Base-by-base conservation (phyloP, 1,284 basidiomycete genomes). In the Apiotrichum gamsii region DNA sequence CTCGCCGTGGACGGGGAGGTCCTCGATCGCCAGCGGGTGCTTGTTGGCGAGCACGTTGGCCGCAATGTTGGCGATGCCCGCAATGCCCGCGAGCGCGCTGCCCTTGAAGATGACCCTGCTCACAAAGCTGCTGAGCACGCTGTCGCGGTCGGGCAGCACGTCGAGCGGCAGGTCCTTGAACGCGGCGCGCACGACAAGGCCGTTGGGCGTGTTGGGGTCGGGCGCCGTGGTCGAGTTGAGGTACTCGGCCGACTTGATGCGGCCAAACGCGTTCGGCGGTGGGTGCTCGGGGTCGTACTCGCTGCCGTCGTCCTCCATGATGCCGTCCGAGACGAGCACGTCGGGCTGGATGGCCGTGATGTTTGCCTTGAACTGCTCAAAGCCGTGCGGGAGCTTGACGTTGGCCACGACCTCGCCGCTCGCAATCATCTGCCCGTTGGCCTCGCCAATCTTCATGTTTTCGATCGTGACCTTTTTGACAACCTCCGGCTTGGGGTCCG, bases 81-180 rank as follows among this genome's bases (percentile, higher is more conserved):
- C 65, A 23, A 74, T 60, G 0, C 72, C 72, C 1, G 72, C 72
- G 24, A 57, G 35, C 0, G 72, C 72, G 8, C 69, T 69, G 13
- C 72, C 70, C 47, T 63, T 65, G 56, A 72, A 66, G 6, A 74
- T 56, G 24, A 74, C 59, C 52, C 72, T 74, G 43, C 56, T 49
- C 4, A 72, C 62, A 53, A 74, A 74, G 28, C 60, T 60, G n/a
- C 58, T 57, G 33, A 74, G 48, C 18, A 70, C 53, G 11, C 39
- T 44, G 42, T 70, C 65, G 18, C 69, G 49, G 0, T 69, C 72
- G 8, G 58, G 59, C 3, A 74, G 49, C 28, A 74, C 62, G 20
- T 69, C 59, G 11, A 74, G 53, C 1, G 65, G 60, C 11, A 72
- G 59, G 35, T 72, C 51, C 3, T 48, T 37, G 21, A 72, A 49